Base-by-base conservation (phyloP, 2,329 filamentous ascomycete genomes). In the Parastagonospora avenae region DNA sequence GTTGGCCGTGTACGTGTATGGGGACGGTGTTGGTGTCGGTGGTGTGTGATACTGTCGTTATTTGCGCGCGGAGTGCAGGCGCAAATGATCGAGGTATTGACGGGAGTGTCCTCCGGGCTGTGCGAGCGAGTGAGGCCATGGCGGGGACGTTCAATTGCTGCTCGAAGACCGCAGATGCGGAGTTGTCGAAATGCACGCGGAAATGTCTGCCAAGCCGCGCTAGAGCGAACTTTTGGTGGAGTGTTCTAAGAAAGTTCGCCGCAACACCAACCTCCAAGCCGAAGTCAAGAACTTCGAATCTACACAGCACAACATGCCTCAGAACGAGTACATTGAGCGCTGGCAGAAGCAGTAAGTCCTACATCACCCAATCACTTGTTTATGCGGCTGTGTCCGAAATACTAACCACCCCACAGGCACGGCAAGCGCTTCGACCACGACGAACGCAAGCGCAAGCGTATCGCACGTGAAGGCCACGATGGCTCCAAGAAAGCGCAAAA, bases 401-500 rank as follows among this genome's bases (percentile, higher is more conserved):
- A 30, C 62, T 67, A 58, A 67, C 59, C 38, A 51, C 48, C 35
- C 50, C 48, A 55, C 53, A 66, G 63, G 45, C 63, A 66, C 47
- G 63, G 63, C 50, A 66, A 66, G 52, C 63, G 86, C 53, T 84
- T 90, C 62, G 91, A 96, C 74, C 85, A 93, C 75, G 92, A 97
- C 70, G 94, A 99, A 79, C 88, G 92, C 62, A 80, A 81, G 52
- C 90, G 94, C 68, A 99, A 99, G 83, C 86, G 87, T 66, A 80
- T 85, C 57, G 94, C 94, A 54, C 88, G 94, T 79, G 91, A 96
- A 79, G 88, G 86, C 53, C 93, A 99, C 82, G 87, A 92, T 77
- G 85, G 85, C 49, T 94, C 90, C 43, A 84, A 94, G 71, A 88
- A 96, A 79, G 92, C 94, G 19, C 93, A 97, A 81, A 96, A 94